Evolutionary conservation across 2,329 filamentous ascomycete genomes (phyloP).

Genomic region (Orbilia brochopaga): DNA sequence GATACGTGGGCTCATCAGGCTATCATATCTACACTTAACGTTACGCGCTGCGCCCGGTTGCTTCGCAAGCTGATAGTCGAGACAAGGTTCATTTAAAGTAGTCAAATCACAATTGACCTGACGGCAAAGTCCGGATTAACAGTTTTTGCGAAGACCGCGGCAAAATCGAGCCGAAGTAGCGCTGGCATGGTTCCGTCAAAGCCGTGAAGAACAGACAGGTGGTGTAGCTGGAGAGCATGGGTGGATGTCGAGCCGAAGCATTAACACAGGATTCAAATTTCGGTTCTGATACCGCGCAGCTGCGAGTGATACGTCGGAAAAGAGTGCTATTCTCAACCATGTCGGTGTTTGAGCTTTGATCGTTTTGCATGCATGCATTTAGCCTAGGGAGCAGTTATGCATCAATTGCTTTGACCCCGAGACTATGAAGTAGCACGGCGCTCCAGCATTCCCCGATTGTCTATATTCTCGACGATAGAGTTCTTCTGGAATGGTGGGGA

Average conservation of each 20-base stretch:
- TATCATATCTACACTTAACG: background rate
- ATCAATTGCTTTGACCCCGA: slow-evolving; percentile 19
- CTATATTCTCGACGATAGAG: background rate
- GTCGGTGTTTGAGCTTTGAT: slow-evolving; percentile 40
- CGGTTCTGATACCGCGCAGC: slow-evolving; percentile 20
- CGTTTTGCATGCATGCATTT: slow-evolving; percentile 50
- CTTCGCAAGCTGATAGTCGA: slow-evolving; percentile 22
- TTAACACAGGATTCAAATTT: background rate
- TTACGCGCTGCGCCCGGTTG: background rate
- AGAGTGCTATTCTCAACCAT: slow-evolving; percentile 1
- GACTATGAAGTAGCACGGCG: background rate
- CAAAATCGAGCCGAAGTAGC: slow-evolving; percentile 39
- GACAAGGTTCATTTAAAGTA: background rate
- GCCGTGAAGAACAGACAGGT: slow-evolving; percentile 3
- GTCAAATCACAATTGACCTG: background rate
- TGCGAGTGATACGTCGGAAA: background rate
- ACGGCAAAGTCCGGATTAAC: slow-evolving; percentile 42
- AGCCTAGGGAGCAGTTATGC: slow-evolving; percentile 42
- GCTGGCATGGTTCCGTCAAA: background rate
- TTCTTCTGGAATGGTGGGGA: slow-evolving; percentile 3
- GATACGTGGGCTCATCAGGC: background rate
- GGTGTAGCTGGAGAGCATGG: slow-evolving; percentile 1
- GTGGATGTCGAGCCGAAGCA: slow-evolving; percentile 1
- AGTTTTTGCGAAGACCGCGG: slow-evolving; percentile 48
- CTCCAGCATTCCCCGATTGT: background rate